A percentile compares a stretch with the other conserved stretches of the same genome.
phyloP scores from a whole-genome alignment of 345 rosid species.

The Noccaea caerulescens region DNA sequence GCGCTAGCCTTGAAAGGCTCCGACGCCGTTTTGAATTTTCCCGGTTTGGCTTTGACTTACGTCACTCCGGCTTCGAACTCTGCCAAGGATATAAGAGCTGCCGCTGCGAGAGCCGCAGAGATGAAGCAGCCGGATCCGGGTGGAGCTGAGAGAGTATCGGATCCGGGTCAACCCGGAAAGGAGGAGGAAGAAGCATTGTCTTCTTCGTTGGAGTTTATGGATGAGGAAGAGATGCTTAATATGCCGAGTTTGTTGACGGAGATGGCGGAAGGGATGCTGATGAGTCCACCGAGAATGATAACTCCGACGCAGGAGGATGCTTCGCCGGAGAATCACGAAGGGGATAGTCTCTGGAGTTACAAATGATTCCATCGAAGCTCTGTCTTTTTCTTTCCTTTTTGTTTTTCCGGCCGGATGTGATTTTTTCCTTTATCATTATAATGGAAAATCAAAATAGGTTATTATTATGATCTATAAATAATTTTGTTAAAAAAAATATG shows the following conservation, averaged over 20 bases:
- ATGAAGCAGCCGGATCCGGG: slow-evolving; percentile 38
- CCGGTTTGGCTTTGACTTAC: slow-evolving; percentile 52
- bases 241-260: slow-evolving; percentile 67
- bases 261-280: slow-evolving; percentile 78
- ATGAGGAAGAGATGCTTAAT: slow-evolving; percentile 60
- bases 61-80: slow-evolving; percentile 56
- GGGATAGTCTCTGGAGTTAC: slow-evolving; percentile 63
- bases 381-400: not conserved
- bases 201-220: slow-evolving; percentile 48
- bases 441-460: slow-evolving; percentile 24
- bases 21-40: slow-evolving; percentile 60
- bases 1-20: slow-evolving; percentile 74
- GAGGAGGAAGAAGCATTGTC: slow-evolving; percentile 31
- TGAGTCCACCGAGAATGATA: slow-evolving; percentile 74
- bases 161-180: slow-evolving; percentile 35
- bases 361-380: slow-evolving; percentile 26
- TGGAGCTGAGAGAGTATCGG: slow-evolving; percentile 8
- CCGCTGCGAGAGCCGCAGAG: slow-evolving; percentile 64
- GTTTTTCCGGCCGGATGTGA: not conserved
- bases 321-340: slow-evolving; percentile 61
- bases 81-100: slow-evolving; percentile 57
- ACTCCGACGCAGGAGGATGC: slow-evolving; percentile 53
- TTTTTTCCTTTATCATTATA: not conserved
- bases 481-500: not conserved
- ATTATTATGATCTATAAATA: not conserved